Evolutionary conservation across 2,329 filamentous ascomycete species (phyloP).

Genomic region (Sclerotinia glacialis): DNA sequence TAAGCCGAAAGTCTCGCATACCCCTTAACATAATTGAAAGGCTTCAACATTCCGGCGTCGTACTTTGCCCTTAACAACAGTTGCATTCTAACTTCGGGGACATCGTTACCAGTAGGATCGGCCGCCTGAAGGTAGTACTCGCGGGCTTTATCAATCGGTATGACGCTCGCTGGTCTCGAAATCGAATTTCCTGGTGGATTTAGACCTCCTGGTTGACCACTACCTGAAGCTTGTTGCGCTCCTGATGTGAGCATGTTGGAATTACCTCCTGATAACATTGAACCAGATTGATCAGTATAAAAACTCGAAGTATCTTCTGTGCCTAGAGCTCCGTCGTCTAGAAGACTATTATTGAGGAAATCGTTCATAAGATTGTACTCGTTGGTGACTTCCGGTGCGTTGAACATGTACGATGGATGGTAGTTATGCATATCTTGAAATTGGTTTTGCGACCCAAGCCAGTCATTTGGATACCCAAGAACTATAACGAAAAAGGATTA

Average conservation of each 20-base stretch:
- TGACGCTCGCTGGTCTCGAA: slow-evolving; percentile 58
- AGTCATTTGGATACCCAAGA: slow-evolving; percentile 76
- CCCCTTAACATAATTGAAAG: slow-evolving; percentile 98
- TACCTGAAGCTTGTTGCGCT: slow-evolving; percentile 39
- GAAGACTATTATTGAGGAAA: slow-evolving; percentile 85
- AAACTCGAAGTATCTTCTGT: slow-evolving; percentile 64
- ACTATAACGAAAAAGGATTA: slow-evolving; percentile 57
- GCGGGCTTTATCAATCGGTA: slow-evolving; percentile 60
- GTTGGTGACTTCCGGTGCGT: slow-evolving; percentile 87
- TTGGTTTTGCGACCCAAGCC: slow-evolving; percentile 70
- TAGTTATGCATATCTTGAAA: slow-evolving; percentile 94
- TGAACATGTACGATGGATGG: slow-evolving; percentile 93
- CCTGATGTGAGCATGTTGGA: slow-evolving; percentile 42
- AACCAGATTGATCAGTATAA: slow-evolving; percentile 53
- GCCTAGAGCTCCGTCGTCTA: slow-evolving; percentile 76
- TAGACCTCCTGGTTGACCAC: slow-evolving; percentile 23
- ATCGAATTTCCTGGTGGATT: slow-evolving; percentile 53
- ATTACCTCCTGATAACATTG: slow-evolving; percentile 50
- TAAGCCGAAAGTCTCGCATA: slow-evolving; percentile 88
- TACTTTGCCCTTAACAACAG: slow-evolving; percentile 93
- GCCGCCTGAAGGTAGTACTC: slow-evolving; percentile 98
- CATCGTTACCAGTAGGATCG: slow-evolving; percentile 82
- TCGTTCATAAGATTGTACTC: slow-evolving; percentile 97
- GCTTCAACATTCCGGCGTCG: slow-evolving; percentile 88
- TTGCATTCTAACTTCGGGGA: slow-evolving; percentile 92